These are phyloP conservation scores for Sugiyamaella grinbergsii DNA, from an alignment of 1,139 yeast genomes.

Conservation along the genomic window DNA sequence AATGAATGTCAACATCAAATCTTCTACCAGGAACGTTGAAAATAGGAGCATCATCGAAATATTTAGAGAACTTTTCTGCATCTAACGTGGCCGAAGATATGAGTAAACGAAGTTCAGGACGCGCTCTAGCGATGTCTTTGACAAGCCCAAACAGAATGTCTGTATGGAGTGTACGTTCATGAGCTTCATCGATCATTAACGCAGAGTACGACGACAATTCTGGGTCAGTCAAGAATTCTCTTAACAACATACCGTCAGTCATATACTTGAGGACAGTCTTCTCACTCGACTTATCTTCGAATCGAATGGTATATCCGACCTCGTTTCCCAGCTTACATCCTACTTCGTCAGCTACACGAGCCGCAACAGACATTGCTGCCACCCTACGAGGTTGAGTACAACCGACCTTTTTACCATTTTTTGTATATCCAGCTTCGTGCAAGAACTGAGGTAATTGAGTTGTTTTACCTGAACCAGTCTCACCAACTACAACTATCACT, in stretches of 20 bases:
- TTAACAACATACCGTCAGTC: slow-evolving; percentile 91
- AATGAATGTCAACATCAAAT: slow-evolving; percentile 84
- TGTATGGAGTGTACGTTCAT: slow-evolving; percentile 90
- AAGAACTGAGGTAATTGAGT: slow-evolving; percentile 92
- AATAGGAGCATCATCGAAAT: slow-evolving; percentile 81
- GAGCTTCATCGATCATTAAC: slow-evolving; percentile 95
- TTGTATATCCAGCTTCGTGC: slow-evolving; percentile 76
- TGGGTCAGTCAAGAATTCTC: slow-evolving; percentile 83
- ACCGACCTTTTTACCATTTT: slow-evolving; percentile 59
- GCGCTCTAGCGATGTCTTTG: slow-evolving; percentile 63
- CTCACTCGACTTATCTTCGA: slow-evolving; percentile 70
- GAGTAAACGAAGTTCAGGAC: slow-evolving; percentile 71
- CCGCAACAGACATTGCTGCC: slow-evolving; percentile 92
- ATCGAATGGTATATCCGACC: slow-evolving; percentile 87
- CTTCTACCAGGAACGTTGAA: slow-evolving; percentile 86
- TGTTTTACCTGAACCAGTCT: slow-evolving; percentile 97
- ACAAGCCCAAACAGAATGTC: slow-evolving; percentile 83
- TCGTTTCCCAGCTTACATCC: slow-evolving; percentile 68
- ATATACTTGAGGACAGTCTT: slow-evolving; percentile 76
- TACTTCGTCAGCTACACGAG: slow-evolving; percentile 87
- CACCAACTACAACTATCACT: slow-evolving; percentile 88
- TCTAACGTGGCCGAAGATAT: slow-evolving; percentile 95
- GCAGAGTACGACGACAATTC: slow-evolving; percentile 69
- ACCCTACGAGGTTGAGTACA: slow-evolving; percentile 97
- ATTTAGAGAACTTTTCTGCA: slow-evolving; percentile 78